Base-by-base conservation (phyloP, 75 land plant species). In the Selaginella moellendorffii region DNA sequence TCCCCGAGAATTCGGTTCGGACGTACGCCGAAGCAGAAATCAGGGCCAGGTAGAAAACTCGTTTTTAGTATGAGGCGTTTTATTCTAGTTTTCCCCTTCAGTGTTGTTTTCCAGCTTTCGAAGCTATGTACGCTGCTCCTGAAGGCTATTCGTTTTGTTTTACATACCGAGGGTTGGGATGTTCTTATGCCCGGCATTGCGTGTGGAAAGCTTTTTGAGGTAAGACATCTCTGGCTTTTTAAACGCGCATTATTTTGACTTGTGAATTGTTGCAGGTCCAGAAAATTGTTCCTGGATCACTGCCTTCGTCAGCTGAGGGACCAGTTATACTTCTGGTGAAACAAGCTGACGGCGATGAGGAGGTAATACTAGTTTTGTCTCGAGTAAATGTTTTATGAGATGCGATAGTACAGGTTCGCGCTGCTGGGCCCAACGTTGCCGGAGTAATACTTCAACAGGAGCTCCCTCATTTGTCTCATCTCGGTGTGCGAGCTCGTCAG, bases 1-100 rank as follows among this genome's bases (percentile, higher is more conserved):
- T 93, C 53, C 83, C 87, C 19, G 21, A 85, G 63, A 83, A 85
- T 62, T 85, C 85, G 36, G 77, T 93, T 28, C 74, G 80, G 61
- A 85, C 90, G n/a, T 93, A 73, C 63, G 76, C 98, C 36, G 98
- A 93, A 77, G 98, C 98, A 56, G 98, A 93, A 67, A 93, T 93
- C 63, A 88, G 98, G 54, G 86, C 98, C 72, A 79, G 95, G 95
- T 88, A 69, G 71, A n/a, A 36, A 14, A 5, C 14, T 36, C 14
- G 14, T 5, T 36, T 14, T 36, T 36, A 5, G 10, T 5, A 36
- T 5, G 5, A 14, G 46, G 5, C 46, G 14, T 14, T 36, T 36
- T 5, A 36, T 14, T 36, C 9, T 8, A 58, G 17, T 36, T 64
- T 10, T 27, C 25, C 1, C 21, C 1, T 61, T 2, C 26, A 92